A percentile compares a stretch with the other conserved stretches of the same genome.
These are phyloP conservation scores for Hemisphaericaspora nanyangensis DNA, from an alignment of 805 yeast species.

Conservation along the genomic window DNA sequence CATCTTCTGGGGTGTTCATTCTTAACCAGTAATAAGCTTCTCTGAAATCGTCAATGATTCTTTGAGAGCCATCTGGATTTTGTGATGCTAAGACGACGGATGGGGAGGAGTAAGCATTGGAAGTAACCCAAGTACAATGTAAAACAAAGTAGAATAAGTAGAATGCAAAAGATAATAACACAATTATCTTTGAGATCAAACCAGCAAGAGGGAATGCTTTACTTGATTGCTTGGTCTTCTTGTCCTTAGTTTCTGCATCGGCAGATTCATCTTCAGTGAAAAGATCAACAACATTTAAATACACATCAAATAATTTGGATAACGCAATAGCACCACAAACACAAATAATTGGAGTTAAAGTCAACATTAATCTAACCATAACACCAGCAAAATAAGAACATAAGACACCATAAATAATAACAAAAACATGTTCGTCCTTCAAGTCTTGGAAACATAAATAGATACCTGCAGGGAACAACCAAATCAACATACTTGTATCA, in stretches of 20 bases:
- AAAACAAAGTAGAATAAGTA: slow-evolving; percentile 79
- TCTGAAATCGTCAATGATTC: slow-evolving; percentile 91
- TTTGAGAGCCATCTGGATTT: slow-evolving; percentile 79
- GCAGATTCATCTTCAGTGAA: slow-evolving; percentile 17
- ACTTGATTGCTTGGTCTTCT: slow-evolving; percentile 8
- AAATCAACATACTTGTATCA: slow-evolving; percentile 86
- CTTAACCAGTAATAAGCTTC: slow-evolving; percentile 99
- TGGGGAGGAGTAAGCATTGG: slow-evolving; percentile 94
- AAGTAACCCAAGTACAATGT: slow-evolving; percentile 97
- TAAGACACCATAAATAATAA: slow-evolving; percentile 86
- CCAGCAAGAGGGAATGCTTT: slow-evolving; percentile 22
- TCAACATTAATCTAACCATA: slow-evolving; percentile 96
- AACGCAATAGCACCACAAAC: slow-evolving; percentile 88
- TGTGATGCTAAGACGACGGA: slow-evolving; percentile 89
- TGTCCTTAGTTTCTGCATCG: slow-evolving; percentile 5
- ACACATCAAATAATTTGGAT: slow-evolving; percentile 78
- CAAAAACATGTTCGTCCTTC: slow-evolving; percentile 87
- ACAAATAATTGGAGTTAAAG: slow-evolving; percentile 94
- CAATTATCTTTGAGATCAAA: slow-evolving; percentile 55
- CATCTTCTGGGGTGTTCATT: slow-evolving; percentile 95
- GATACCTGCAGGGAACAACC: slow-evolving; percentile 98
- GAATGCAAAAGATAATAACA: slow-evolving; percentile 62
- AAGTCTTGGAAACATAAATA: slow-evolving; percentile 86
- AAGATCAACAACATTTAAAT: slow-evolving; percentile 58
- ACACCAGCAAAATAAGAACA: slow-evolving; percentile 98